Percentiles rank a stretch among this genome's conserved stretches.
These are phyloP conservation scores for Misopates orontium DNA, from an alignment of 257 asterid genomes.

Conservation along the genomic window DNA sequence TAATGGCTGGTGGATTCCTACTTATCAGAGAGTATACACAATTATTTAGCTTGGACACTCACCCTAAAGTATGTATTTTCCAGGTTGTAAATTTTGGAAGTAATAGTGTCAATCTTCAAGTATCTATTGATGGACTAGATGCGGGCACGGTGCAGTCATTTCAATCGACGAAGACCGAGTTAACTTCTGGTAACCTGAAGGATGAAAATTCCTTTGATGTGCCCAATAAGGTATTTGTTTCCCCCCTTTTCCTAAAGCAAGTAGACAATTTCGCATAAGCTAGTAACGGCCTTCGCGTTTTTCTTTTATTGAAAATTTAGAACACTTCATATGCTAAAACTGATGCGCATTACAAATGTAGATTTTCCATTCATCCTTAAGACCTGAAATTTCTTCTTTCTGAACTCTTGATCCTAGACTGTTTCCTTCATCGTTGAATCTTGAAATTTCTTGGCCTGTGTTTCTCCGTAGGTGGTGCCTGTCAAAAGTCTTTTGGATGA, in stretches of 20 bases:
- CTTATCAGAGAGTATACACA: too few species aligned
- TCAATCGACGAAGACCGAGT: constrained; percentile 51
- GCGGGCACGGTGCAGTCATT: constrained; percentile 35
- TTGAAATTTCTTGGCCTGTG: background rate
- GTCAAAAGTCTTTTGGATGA: constrained; percentile 36
- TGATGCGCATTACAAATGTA: background rate
- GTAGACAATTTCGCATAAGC: background rate
- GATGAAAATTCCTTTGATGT: constrained; percentile 73
- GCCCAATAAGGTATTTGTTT: constrained; percentile 65
- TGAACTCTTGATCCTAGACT: too few species aligned
- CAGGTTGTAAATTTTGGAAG: constrained; percentile 80
- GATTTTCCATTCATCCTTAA: background rate
- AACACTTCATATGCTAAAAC: too few species aligned
- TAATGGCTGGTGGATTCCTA: background rate
- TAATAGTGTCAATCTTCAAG: constrained; percentile 42
- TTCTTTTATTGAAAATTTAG: too few species aligned
- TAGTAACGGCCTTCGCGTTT: too few species aligned
- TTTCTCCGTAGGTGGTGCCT: constrained; percentile 58
- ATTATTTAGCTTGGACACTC: background rate
- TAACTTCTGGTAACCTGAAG: constrained; percentile 57
- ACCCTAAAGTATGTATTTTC: constrained; percentile 12
- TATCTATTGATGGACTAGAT: constrained; percentile 50
- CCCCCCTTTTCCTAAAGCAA: background rate
- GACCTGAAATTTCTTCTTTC: too few species aligned
- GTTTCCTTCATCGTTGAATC: too few species aligned